Percentiles rank a stretch among this genome's conserved stretches.
Evolutionary conservation across 805 yeast genomes (phyloP).

Genomic region (Saccharomycopsis schoenii): DNA sequence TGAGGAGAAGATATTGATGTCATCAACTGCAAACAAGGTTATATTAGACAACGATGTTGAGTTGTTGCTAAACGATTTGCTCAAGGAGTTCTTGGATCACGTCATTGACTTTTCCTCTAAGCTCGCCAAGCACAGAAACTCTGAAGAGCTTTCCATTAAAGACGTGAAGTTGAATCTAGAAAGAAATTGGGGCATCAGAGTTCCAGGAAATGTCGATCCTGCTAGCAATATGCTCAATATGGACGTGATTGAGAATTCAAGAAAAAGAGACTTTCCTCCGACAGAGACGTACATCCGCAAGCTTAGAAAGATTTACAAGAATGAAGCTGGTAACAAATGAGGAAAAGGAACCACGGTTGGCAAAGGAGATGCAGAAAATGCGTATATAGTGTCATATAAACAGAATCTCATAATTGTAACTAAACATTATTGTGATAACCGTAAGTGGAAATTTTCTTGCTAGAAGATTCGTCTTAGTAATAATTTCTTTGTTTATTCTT

Average conservation of each 20-base stretch:
- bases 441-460: neutral
- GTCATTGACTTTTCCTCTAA: constrained; percentile 15
- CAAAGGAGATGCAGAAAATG: too few species aligned
- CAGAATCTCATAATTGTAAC: neutral
- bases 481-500: too few species aligned
- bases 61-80: constrained; percentile 11
- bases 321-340: neutral
- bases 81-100: constrained; percentile 16
- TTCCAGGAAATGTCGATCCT: constrained; percentile 12
- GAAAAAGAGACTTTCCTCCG: constrained; percentile 12
- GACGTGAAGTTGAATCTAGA: constrained; percentile 17
- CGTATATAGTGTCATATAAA: too few species aligned
- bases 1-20: constrained; percentile 14
- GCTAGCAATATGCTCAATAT: constrained; percentile 6
- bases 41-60: constrained; percentile 17
- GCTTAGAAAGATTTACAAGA: constrained; percentile 11
- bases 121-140: constrained; percentile 15
- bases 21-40: constrained; percentile 8
- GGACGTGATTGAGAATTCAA: neutral
- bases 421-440: neutral
- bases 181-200: constrained; percentile 17
- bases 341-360: neutral
- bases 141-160: constrained; percentile 1
- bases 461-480: neutral
- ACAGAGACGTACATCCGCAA: constrained; percentile 17